Conservation (phyloP, 768 basidiomycete species). For the Mycena capillaripes region DNA sequence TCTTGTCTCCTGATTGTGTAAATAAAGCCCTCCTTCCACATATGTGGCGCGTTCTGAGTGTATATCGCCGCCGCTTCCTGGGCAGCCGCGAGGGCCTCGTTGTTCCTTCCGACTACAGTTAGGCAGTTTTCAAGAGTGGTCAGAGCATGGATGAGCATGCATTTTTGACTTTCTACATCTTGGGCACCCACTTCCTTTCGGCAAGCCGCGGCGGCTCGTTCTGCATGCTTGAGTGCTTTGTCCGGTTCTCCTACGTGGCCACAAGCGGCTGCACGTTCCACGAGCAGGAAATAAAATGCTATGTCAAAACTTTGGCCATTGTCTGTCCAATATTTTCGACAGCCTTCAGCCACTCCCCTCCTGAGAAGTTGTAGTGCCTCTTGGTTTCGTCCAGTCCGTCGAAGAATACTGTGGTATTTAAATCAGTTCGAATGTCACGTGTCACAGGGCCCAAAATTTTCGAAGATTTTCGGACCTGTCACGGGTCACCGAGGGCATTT, state of each 20-base stretch:
- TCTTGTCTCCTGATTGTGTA: not conserved
- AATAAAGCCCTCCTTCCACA: not conserved
- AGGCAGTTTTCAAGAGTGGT: constrained; percentile 8
- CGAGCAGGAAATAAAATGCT: not conserved
- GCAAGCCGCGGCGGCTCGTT: not conserved
- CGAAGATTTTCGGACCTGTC: too few species aligned
- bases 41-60: not conserved
- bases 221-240: not conserved
- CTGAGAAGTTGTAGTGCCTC: not conserved
- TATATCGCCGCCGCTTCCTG: constrained; percentile 1
- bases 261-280: not conserved
- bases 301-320: not conserved
- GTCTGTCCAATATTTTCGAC: not conserved
- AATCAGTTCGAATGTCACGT: too few species aligned
- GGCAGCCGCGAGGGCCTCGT: not conserved
- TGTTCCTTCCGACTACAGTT: not conserved
- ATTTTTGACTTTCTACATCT: not conserved
- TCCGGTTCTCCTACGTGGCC: not conserved
- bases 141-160: not conserved
- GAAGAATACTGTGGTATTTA: too few species aligned
- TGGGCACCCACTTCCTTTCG: not conserved
- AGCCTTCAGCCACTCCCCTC: not conserved
- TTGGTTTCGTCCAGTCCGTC: not conserved
- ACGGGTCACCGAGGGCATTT: too few species aligned
- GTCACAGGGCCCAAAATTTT: too few species aligned